Percentiles rank a stretch among this genome's conserved stretches.
Conservation (phyloP, 2,329 filamentous ascomycete species). For the Diaporthe citri region DNA sequence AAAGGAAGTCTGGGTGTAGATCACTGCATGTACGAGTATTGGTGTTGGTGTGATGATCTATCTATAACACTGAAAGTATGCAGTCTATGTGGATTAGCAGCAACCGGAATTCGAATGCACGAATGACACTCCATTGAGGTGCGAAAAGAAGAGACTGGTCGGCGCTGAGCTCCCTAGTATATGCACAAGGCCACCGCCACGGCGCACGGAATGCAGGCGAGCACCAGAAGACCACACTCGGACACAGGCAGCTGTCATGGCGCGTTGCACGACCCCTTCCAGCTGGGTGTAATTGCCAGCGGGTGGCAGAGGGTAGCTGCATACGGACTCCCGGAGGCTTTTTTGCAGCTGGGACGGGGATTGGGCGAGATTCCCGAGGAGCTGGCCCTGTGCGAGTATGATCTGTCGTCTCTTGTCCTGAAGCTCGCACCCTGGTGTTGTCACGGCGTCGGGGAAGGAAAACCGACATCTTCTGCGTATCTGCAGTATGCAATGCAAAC, state of each 20-base stretch:
- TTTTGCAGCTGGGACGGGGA: neutral
- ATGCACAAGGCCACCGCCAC: neutral
- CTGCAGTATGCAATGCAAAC: neutral
- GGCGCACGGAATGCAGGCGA: neutral
- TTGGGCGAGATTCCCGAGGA: slow-evolving; percentile 10
- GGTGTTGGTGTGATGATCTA: slow-evolving; percentile 20
- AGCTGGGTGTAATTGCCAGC: slow-evolving; percentile 4
- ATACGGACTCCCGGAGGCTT: neutral
- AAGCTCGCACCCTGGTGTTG: neutral
- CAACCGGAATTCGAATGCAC: neutral
- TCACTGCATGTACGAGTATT: neutral
- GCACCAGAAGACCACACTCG: neutral
- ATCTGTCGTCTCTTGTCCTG: slow-evolving; percentile 9
- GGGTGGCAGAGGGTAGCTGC: neutral
- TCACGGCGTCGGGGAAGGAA: neutral
- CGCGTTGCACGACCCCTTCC: slow-evolving; percentile 16
- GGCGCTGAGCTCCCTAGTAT: neutral
- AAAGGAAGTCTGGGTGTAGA: neutral
- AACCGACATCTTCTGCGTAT: neutral
- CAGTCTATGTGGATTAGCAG: neutral
- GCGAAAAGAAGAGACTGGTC: slow-evolving; percentile 2
- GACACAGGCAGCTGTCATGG: neutral
- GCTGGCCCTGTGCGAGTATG: neutral
- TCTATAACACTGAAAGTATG: neutral
- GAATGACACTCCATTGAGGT: neutral